These are phyloP conservation scores for Coemansia sp. DNA, from an alignment of 192 early-diverging fungal genomes.

Conservation along the genomic window DNA sequence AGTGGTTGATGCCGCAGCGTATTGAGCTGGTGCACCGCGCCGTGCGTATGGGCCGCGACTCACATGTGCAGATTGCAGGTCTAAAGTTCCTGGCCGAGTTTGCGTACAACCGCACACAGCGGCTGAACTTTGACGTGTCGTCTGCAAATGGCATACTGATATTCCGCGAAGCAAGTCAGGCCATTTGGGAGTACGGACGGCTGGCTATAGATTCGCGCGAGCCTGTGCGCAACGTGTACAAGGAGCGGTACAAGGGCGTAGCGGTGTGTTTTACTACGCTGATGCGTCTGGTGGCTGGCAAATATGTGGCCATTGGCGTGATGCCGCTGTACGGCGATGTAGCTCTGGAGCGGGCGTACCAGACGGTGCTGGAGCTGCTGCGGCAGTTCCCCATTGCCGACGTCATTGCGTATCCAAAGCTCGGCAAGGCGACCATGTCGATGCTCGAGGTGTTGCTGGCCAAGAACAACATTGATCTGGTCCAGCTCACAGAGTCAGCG, in stretches of 20 bases:
- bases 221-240: constrained; percentile 49
- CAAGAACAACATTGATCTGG: constrained; percentile 62
- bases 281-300: constrained; percentile 65
- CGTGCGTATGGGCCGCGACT: constrained; percentile 61
- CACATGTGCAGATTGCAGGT: constrained; percentile 61
- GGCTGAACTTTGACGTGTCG: constrained; percentile 79
- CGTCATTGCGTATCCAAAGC: constrained; percentile 63
- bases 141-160: constrained; percentile 85
- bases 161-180: constrained; percentile 80
- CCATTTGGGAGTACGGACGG: constrained; percentile 59
- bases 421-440: constrained; percentile 56
- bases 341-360: constrained; percentile 66
- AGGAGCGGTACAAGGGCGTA: constrained; percentile 72
- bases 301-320: constrained; percentile 90
- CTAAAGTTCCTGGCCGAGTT: constrained; percentile 81
- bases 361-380: constrained; percentile 66
- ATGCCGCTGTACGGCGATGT: constrained; percentile 83
- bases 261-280: constrained; percentile 72
- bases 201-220: constrained; percentile 12
- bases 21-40: constrained; percentile 62
- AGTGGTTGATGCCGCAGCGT: constrained; percentile 79
- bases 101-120: constrained; percentile 73
- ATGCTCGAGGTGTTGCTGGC: constrained; percentile 69
- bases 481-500: constrained; percentile 55
- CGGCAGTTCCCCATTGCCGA: constrained; percentile 70